phyloP scores from a whole-genome alignment of 2,329 filamentous ascomycete genomes.

The Lecanicillium sp. region DNA sequence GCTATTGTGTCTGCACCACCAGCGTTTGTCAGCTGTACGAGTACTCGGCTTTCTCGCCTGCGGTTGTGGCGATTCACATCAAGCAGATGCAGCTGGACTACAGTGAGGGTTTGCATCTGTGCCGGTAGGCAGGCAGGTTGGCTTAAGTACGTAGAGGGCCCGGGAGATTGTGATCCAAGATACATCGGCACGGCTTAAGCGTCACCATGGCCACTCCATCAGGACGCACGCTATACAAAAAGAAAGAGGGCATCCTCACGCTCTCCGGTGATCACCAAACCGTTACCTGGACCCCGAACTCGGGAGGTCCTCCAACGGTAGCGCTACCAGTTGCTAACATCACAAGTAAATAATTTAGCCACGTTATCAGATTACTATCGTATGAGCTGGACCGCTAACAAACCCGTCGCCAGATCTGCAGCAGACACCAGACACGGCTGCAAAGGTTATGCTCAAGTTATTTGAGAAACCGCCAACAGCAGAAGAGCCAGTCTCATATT shows the following conservation, averaged over 20 bases:
- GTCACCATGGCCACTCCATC: conserved; percentile 47
- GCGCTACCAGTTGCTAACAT: conserved; percentile 68
- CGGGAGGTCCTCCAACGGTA: conserved; percentile 55
- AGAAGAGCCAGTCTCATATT: conserved; percentile 58
- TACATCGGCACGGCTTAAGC: no score
- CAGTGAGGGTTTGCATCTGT: no score
- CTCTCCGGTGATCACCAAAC: conserved; percentile 64
- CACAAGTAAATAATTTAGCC: conserved; percentile 59
- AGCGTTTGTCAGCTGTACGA: no score
- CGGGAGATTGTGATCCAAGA: no score
- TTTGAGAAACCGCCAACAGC: conserved; percentile 60
- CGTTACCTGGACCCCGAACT: conserved; percentile 73
- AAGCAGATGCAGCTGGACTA: not conserved
- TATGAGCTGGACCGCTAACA: not conserved
- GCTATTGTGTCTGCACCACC: no score
- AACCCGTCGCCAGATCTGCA: conserved; percentile 63
- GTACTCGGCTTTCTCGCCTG: not conserved
- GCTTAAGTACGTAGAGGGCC: no score
- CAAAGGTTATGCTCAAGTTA: conserved; percentile 92
- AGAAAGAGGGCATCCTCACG: conserved; percentile 81
- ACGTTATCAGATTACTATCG: not conserved
- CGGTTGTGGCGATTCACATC: not conserved
- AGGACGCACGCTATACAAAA: conserved; percentile 78
- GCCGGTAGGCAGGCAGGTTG: no score
- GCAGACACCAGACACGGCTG: conserved; percentile 78